Evolutionary conservation across 2,329 filamentous ascomycete species (phyloP).

Genomic region (Cryphonectria naterciae): DNA sequence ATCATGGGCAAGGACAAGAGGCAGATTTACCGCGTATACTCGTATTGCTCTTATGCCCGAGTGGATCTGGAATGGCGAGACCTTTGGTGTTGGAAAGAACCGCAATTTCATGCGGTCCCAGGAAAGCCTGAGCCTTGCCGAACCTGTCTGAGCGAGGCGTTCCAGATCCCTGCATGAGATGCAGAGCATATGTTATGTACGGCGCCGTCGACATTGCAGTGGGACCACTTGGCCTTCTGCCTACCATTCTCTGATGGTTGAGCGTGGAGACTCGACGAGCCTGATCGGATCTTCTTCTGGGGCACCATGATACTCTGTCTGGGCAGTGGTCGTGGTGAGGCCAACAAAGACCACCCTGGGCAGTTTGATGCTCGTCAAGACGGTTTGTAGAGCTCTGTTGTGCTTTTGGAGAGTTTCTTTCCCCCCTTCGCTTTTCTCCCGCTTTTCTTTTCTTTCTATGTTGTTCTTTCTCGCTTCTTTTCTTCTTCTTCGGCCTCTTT

Average conservation of each 20-base stretch:
- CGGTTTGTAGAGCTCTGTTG: background rate
- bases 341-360: background rate
- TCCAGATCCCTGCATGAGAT: background rate
- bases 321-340: background rate
- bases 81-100: background rate
- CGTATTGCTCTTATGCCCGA: background rate
- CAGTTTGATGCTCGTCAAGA: background rate
- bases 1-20: background rate
- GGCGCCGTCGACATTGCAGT: background rate
- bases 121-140: background rate
- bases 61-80: background rate
- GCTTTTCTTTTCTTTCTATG: background rate
- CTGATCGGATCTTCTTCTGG: background rate
- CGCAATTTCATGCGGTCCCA: background rate
- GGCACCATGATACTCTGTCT: background rate
- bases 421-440: background rate
- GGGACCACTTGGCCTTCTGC: background rate
- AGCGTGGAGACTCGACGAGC: background rate
- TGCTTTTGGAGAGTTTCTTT: no score
- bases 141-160: no score
- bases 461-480: background rate
- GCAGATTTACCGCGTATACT: background rate
- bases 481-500: background rate
- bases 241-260: background rate
- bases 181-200: background rate